Evolutionary conservation across 108 stramenopile species (phyloP), one percentile per base, ranked within the genome.

Genomic region (Nitzschia sp.): DNA sequence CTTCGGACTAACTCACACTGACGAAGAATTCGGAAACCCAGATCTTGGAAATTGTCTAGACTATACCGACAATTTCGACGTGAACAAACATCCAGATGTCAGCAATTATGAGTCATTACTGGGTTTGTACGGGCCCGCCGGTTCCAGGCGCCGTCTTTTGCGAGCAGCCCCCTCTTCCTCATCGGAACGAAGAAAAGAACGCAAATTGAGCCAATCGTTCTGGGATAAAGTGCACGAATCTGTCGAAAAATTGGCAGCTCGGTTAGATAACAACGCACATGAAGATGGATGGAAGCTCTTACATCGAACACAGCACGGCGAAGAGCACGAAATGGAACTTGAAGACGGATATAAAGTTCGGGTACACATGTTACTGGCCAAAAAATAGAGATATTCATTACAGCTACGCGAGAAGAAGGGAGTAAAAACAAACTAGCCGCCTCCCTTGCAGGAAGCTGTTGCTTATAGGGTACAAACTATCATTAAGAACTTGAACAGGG

Each of bases 11-110:
- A 73, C 75, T 11, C 91, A 92, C 45, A 80, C 71, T 0, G 91
- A 92, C 53, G 90, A 91, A 66, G 77, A 82, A 44, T 89, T 89
- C 62, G 47, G 75, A 26, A 91, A 91, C 58, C 19, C 22, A 16
- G 90, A 91, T 61, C 65, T 88, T 27, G 86, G 87, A 1, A 88
- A 85, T 66, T 91, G 90, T 45, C 85, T 91, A 84, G 81, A 91
- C 60, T 91, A 91, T 57, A 91, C 90, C 0, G 73, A 82, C 25
- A 74, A 72, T 28, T 80, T 85, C 15, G 59, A 72, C 22, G 77
- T 74, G 15, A 91, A 88, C 68, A 73, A 78, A 62, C 68, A 66
- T 54, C 90, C 90, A 0, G 84, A 88, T 54, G 69, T 67, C 21
- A 58, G 34, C 29, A 86, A 88, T 52, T 91, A 74, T 57, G 26